These are phyloP conservation scores for Phoenix roebelenii DNA, from an alignment of 176 grass and related monocot species.

Conservation along the genomic window DNA sequence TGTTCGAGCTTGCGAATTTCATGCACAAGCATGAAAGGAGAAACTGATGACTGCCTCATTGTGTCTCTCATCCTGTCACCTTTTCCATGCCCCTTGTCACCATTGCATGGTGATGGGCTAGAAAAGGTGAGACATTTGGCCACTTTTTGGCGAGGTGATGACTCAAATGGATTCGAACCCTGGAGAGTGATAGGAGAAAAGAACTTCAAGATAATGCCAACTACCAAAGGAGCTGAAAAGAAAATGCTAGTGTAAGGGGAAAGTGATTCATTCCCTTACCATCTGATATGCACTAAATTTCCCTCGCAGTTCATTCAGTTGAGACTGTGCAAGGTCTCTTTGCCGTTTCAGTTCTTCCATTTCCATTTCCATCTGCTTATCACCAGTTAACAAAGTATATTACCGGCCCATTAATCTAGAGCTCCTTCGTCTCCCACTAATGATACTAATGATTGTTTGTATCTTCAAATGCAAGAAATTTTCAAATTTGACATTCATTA, in stretches of 20 bases:
- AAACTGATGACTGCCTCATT: slow-evolving; percentile 67
- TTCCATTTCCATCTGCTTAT: slow-evolving; percentile 73
- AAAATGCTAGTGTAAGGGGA: no score
- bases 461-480: no score
- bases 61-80: slow-evolving; percentile 21
- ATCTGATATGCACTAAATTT: slow-evolving; percentile 36
- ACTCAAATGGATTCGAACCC: slow-evolving; percentile 82
- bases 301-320: slow-evolving; percentile 51
- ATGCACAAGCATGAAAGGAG: slow-evolving; percentile 73
- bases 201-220: background rate
- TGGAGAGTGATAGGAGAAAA: slow-evolving; percentile 26
- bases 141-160: slow-evolving; percentile 25
- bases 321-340: slow-evolving; percentile 52
- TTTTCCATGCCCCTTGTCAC: slow-evolving; percentile 29
- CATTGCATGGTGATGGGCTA: slow-evolving; percentile 34
- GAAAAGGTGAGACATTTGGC: slow-evolving; percentile 85
- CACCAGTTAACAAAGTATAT: background rate
- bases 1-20: slow-evolving; percentile 96
- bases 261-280: slow-evolving; percentile 19
- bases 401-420: no score
- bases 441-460: no score
- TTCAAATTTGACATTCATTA: slow-evolving; percentile 6
- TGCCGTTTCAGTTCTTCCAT: slow-evolving; percentile 71
- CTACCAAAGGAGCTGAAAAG: background rate
- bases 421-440: no score